Evolutionary conservation across 108 stramenopile genomes (phyloP), one percentile per base, ranked within the genome.

Genomic region (Craspedostauros australis): DNA sequence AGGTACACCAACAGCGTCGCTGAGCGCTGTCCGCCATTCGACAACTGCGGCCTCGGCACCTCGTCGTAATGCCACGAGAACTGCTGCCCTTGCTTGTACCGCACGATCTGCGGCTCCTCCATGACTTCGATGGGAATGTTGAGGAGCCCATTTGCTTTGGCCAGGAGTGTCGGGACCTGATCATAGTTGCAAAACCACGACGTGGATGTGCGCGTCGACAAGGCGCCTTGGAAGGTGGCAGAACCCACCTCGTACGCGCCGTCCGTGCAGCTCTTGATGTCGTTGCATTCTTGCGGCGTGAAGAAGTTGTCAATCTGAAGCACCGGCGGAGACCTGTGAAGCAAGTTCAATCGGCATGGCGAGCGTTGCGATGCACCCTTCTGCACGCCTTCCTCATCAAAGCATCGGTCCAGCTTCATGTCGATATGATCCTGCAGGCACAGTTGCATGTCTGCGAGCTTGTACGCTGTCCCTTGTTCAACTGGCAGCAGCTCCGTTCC

Each of bases 1-100:
- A 91, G 64, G 58, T 94, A 91, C 6, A 94, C 85, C 37, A 91
- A 61, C 3, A 95, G 74, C 6, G 91, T 91, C 12, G 81, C 84
- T 19, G 91, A 27, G 18, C 89, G 73, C 38, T 93, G 86, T 22
- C 84, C 86, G 16, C 84, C 84, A 53, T 88, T 83, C 11, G 22
- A 14, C 4, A 82, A 39, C 42, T 79, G 64, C 7, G 50, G 1
- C 20, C 53, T 16, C 20, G 83, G 85, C 30, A 82, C 57, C 55
- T 77, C 85, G 44, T 89, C 88, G 54, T 82, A 80, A 39, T 89
- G 88, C 78, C 77, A 89, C 1, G 80, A 75, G 46, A 89, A 89
- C 49, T 89, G 67, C 47, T 89, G 64, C 11, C 88, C 88, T 4
- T 57, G 59, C 19, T 63, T 57, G 60, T 89, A 89, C 22, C 81